phyloP scores from a whole-genome alignment of 2,329 filamentous ascomycete species.

The Aspergillus intermedius region DNA sequence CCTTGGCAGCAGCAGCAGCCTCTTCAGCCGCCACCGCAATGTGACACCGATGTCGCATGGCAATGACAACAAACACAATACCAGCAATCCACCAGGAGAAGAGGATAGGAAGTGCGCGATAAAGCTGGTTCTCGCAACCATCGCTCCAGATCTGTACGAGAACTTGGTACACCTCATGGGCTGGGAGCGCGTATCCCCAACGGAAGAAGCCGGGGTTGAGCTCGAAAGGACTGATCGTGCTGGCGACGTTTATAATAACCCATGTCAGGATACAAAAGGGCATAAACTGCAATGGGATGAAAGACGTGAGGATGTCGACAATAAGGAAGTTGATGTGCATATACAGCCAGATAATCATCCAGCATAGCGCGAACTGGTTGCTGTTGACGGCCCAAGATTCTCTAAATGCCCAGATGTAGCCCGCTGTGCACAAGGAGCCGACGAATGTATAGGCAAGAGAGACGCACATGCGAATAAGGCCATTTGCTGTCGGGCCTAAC shows the following conservation, averaged over 20 bases:
- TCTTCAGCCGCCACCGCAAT: background rate
- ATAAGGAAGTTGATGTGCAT: conserved; percentile 36
- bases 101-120: conserved; percentile 34
- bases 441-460: conserved; percentile 6
- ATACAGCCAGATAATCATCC: conserved; percentile 36
- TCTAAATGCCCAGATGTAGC: conserved; percentile 10
- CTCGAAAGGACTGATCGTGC: conserved; percentile 34
- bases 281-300: conserved; percentile 30
- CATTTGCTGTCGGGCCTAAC: background rate
- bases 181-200: conserved; percentile 34
- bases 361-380: conserved; percentile 32
- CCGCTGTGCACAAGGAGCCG: conserved; percentile 2
- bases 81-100: conserved; percentile 32
- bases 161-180: conserved; percentile 34
- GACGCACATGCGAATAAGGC: conserved; percentile 3
- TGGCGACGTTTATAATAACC: conserved; percentile 35
- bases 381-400: conserved; percentile 10
- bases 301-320: conserved; percentile 34
- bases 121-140: conserved; percentile 33
- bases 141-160: conserved; percentile 38
- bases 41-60: background rate
- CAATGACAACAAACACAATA: background rate
- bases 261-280: conserved; percentile 37
- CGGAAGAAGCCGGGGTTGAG: conserved; percentile 34
- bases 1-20: background rate